A percentile compares a stretch with the other conserved stretches of the same genome.
Conservation (phyloP, 2,329 filamentous ascomycete genomes). For the Ophiostoma fasciatum region DNA sequence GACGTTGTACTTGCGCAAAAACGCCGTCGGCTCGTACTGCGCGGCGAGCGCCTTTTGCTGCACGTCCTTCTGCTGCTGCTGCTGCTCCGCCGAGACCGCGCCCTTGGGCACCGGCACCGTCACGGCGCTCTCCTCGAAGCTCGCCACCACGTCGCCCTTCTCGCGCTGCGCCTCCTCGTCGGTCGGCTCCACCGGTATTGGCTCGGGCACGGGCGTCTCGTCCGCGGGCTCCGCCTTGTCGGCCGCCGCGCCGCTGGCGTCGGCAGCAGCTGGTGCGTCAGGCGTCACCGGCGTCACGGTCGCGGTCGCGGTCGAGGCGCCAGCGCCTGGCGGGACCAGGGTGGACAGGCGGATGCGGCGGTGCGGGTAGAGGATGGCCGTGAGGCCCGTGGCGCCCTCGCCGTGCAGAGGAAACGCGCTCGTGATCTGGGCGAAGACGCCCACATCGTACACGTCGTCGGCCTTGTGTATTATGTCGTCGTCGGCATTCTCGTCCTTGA, state of each 20-base stretch:
- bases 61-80: no score
- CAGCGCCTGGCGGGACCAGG: constrained; percentile 53
- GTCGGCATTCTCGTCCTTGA: constrained; percentile 91
- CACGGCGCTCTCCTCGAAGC: constrained; percentile 74
- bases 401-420: constrained; percentile 86
- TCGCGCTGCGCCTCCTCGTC: constrained; percentile 42
- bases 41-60: constrained; percentile 3
- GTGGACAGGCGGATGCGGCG: constrained; percentile 82
- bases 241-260: not conserved
- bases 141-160: constrained; percentile 88
- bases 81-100: not conserved
- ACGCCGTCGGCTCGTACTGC: constrained; percentile 74
- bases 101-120: constrained; percentile 35
- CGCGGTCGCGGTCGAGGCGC: constrained; percentile 11
- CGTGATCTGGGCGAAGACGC: constrained; percentile 95
- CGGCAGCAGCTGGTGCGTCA: no score
- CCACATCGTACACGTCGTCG: constrained; percentile 87
- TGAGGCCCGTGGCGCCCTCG: constrained; percentile 70
- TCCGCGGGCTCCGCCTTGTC: constrained; percentile 32
- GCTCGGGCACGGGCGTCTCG: constrained; percentile 38
- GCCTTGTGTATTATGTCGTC: constrained; percentile 83
- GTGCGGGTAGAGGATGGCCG: constrained; percentile 90
- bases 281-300: constrained; percentile 1
- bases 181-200: constrained; percentile 37
- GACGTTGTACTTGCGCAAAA: constrained; percentile 80